phyloP scores from a whole-genome alignment of 140 eudicot genomes.

The Oenanthe javanica region DNA sequence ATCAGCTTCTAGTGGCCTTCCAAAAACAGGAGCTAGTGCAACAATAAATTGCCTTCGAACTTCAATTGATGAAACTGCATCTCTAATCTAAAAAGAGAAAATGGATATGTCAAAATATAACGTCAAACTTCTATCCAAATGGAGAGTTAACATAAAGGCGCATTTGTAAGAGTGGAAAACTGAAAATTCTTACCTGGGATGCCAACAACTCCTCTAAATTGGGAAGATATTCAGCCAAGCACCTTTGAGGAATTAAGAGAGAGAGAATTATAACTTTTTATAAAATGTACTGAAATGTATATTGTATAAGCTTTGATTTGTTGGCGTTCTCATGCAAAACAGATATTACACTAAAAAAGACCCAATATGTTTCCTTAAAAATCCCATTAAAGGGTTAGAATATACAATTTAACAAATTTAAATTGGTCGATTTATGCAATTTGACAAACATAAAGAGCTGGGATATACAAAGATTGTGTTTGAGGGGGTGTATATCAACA shows the following conservation, averaged over 20 bases:
- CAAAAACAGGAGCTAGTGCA: slow-evolving; percentile 62
- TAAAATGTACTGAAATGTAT: not conserved
- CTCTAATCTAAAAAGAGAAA: slow-evolving; percentile 46
- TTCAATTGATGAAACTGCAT: slow-evolving; percentile 64
- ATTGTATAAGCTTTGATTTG: not conserved
- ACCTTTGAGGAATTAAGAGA: slow-evolving; percentile 35
- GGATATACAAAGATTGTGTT: not conserved
- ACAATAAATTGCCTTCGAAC: slow-evolving; percentile 68
- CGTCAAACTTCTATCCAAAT: not conserved
- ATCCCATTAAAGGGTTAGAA: not conserved
- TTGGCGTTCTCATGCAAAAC: not conserved
- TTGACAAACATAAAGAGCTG: not conserved
- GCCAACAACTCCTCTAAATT: slow-evolving; percentile 66
- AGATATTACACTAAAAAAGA: not conserved
- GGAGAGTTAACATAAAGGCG: not conserved
- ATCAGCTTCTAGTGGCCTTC: slow-evolving; percentile 96
- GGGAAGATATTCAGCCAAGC: slow-evolving; percentile 98
- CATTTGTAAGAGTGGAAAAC: not conserved
- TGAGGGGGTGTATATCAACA: not conserved
- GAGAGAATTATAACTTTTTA: not conserved
- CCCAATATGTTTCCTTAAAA: not conserved
- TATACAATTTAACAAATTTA: not conserved
- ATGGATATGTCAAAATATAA: not conserved
- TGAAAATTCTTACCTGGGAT: slow-evolving; percentile 43
- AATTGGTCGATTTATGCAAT: not conserved